These are phyloP conservation scores for Ogataea trehaloabstinens DNA, from an alignment of 805 yeast species.

Conservation along the genomic window DNA sequence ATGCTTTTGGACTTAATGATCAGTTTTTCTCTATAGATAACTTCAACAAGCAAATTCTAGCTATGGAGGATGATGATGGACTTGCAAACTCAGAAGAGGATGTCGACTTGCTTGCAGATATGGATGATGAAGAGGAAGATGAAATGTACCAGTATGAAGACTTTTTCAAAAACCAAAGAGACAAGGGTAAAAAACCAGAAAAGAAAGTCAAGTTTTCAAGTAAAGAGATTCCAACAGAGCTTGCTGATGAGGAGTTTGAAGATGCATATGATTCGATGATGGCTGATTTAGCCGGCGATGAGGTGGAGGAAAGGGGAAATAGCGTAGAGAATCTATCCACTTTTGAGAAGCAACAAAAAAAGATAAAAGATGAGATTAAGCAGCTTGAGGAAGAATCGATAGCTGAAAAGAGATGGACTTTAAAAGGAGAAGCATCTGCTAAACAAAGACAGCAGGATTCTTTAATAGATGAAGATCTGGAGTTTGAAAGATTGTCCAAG, in stretches of 20 bases:
- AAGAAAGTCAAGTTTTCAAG: conserved; percentile 13
- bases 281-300: conserved; percentile 57
- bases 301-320: conserved; percentile 35
- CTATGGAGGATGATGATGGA: conserved; percentile 37
- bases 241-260: conserved; percentile 61
- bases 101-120: conserved; percentile 49
- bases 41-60: conserved; percentile 35
- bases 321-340: conserved; percentile 54
- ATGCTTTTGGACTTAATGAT: conserved; percentile 71
- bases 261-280: conserved; percentile 59
- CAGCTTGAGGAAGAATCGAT: conserved; percentile 82
- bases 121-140: conserved; percentile 48
- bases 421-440: conserved; percentile 88
- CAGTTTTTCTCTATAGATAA: conserved; percentile 83
- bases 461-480: conserved; percentile 73
- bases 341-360: conserved; percentile 78
- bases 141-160: conserved; percentile 60
- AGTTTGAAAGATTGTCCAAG: conserved; percentile 89
- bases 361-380: conserved; percentile 72
- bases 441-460: conserved; percentile 83
- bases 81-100: conserved; percentile 45
- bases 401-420: conserved; percentile 89
- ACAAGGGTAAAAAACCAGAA: conserved; percentile 14
- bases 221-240: conserved; percentile 40
- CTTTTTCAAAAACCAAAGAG: conserved; percentile 48